Evolutionary conservation across 2,329 filamentous ascomycete genomes (phyloP).

Genomic region (Arthrobotrys pseudoclavata): DNA sequence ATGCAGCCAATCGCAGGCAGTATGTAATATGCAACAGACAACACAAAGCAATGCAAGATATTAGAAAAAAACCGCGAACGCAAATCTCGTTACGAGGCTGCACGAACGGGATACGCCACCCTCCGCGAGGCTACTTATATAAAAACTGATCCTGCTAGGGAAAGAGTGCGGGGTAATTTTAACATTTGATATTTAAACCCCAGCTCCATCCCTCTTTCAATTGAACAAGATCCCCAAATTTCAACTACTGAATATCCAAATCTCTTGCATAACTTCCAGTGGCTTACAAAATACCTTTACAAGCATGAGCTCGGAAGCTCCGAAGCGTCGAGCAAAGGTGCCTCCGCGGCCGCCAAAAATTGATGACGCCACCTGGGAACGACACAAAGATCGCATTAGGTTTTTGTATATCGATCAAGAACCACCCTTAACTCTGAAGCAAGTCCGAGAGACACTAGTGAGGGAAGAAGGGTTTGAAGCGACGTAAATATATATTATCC

Average conservation of each 20-base stretch:
- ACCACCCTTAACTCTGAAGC: not conserved
- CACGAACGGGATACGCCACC: not conserved
- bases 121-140: not conserved
- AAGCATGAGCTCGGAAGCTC: no score
- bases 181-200: not conserved
- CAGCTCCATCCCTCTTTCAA: not conserved
- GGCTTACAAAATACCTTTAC: no score
- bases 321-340: no score
- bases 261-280: no score
- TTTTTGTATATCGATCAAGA: not conserved
- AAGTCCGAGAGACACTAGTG: no score
- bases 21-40: not conserved
- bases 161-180: not conserved
- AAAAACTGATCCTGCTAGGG: no score
- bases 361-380: not conserved
- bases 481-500: not conserved
- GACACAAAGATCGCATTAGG: constrained; percentile 1
- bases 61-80: not conserved
- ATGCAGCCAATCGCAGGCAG: not conserved
- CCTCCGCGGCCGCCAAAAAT: not conserved
- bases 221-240: no score
- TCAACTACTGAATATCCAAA: no score
- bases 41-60: not conserved
- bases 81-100: no score
- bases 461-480: constrained; percentile 6